Conservation (phyloP, 139 green algal species). For the Dunaliella primolecta region DNA sequence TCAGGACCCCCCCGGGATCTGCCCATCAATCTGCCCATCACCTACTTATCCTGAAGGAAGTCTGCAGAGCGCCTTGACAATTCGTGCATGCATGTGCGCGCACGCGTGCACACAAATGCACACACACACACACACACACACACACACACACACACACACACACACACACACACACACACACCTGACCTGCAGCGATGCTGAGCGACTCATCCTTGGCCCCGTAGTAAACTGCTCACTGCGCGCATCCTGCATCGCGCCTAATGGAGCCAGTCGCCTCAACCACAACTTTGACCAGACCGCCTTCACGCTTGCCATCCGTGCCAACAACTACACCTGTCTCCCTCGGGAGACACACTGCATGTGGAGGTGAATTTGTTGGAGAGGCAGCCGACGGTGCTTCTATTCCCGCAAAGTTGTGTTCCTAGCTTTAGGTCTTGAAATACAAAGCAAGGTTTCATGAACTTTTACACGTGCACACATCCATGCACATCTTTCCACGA, state of each 20-base stretch:
- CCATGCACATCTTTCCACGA: no score
- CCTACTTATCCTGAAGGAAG: no score
- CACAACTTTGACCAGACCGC: constrained; percentile 42
- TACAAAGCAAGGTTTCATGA: no score
- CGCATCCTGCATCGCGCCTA: constrained; percentile 27
- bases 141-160: not conserved
- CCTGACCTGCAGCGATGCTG: constrained; percentile 20
- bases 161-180: no score
- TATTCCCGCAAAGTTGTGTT: no score
- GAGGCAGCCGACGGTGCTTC: no score
- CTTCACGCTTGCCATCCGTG: constrained; percentile 29
- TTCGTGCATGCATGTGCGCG: not conserved
- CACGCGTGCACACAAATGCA: not conserved
- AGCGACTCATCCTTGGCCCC: constrained; percentile 28
- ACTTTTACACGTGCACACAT: no score
- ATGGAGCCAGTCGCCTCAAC: constrained; percentile 21
- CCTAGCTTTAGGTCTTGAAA: no score
- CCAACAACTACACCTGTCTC: constrained; percentile 27
- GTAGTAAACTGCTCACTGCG: constrained; percentile 29
- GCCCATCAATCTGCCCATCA: no score
- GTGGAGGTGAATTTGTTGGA: no score
- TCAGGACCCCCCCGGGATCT: no score
- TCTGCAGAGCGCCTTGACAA: no score
- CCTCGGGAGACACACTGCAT: constrained; percentile 37
- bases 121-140: not conserved